These are phyloP conservation scores for Clonostachys chloroleuca DNA, from an alignment of 2,329 filamentous ascomycete genomes.

Conservation along the genomic window DNA sequence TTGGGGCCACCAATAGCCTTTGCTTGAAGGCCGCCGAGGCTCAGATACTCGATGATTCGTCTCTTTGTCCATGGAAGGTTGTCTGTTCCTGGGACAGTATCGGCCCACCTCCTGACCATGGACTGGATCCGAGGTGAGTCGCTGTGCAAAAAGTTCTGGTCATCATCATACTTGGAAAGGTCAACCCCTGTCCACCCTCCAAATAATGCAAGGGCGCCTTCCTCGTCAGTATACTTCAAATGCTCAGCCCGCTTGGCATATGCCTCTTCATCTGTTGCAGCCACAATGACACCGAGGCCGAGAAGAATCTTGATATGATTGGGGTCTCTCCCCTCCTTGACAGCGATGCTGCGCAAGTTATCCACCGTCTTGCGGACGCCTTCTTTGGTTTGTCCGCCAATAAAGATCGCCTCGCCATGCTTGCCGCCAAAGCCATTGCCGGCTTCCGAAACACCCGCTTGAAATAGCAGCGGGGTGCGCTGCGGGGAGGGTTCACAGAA, in stretches of 20 bases:
- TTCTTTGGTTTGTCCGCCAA: conserved; percentile 40
- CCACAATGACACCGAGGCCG: conserved; percentile 53
- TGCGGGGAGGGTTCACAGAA: conserved; percentile 59
- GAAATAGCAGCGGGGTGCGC: conserved; percentile 59
- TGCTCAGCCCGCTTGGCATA: conserved; percentile 43
- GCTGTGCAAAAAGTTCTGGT: conserved; percentile 59
- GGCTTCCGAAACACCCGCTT: conserved; percentile 58
- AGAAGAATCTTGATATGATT: conserved; percentile 57
- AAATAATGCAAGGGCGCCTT: conserved; percentile 60
- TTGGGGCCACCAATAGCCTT: conserved; percentile 37
- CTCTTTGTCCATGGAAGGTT: conserved; percentile 46
- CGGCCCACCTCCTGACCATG: conserved; percentile 7
- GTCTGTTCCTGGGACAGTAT: conserved; percentile 6
- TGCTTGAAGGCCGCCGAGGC: conserved; percentile 42
- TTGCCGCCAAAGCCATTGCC: conserved; percentile 58
- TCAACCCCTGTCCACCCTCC: conserved; percentile 66
- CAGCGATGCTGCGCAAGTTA: conserved; percentile 42
- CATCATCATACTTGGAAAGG: conserved; percentile 53
- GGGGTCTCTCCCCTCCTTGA: conserved; percentile 33
- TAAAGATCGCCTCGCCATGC: conserved; percentile 62
- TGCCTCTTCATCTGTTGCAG: conserved; percentile 55
- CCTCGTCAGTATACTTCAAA: conserved; percentile 50
- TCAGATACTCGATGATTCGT: conserved; percentile 49
- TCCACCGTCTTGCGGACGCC: conserved; percentile 36
- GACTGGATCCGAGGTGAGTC: conserved; percentile 53